Evolutionary conservation across 371 early-diverging fungal genomes (phyloP), one percentile per base, ranked within the genome.

Genomic region (Mucor plumbeus): DNA sequence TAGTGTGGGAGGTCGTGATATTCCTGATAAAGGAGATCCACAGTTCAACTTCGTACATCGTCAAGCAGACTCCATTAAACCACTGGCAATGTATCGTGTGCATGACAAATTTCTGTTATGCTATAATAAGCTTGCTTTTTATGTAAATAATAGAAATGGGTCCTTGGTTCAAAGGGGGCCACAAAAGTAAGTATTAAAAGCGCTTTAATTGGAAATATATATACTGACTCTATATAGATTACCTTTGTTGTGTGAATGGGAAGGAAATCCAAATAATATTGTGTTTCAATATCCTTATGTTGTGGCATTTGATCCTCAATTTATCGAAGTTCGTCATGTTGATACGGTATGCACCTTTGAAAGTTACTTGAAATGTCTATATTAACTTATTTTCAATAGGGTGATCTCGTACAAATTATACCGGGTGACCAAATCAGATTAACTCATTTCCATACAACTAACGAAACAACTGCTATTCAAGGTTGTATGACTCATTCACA

Each of bases 261-360:
- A 83, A 35, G 85, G 87, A 8, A 75, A 69, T n/a, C 88, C 90
- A 21, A 81, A 85, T 34, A 77, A 76, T 66, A 77, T 90, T 82
- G 89, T 92, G 10, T 90, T 85, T 62, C 70, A 86, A 21, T 81
- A 90, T 33, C 97, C 96, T 14, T 97, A 93, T 68, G 81, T 97
- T 26, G 76, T 97, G 65, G 98, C 96, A 1, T 93, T 94, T 70
- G 93, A 93, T 50, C 81, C 87, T 9, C 83, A 86, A 39, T 97
- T 97, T 72, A 91, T 96, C 66, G 97, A 96, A 78, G 84, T 97
- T 39, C 90, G 95, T 26, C 85, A 95, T 71, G 90, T 94, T 7
- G 92, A 93, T 61, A 90, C 92, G 7, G 92, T 86, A 83, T 71
- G 81, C 65, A 8, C 10, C 9, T 5, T 15, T 10, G 8, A 26